Base-by-base conservation (phyloP, 2,329 filamentous ascomycete species). In the Monilinia laxa region DNA sequence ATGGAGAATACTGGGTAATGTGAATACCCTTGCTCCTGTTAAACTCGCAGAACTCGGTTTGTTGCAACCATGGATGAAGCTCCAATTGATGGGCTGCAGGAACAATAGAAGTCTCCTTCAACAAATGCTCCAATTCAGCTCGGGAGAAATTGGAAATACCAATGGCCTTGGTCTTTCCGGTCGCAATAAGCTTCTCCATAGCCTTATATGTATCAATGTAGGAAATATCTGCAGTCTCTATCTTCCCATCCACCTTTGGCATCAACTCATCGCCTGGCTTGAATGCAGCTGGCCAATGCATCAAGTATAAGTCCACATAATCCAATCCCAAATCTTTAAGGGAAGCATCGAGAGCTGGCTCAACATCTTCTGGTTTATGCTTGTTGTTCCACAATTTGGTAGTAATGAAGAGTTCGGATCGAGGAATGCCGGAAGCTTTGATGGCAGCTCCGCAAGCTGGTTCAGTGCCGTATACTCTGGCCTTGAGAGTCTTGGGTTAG, bases 281-380 rank as follows among this genome's bases (percentile, higher is more conserved):
- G 86, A 93, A 88, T 59, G 90, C 87, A 55, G 92, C 81, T 10
- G 91, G 90, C 91, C 91, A 95, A 80, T 96, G 92, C 81, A 96
- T 85, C 47, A 96, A 83, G 76, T 86, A 92, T 67, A 96, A 81
- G 77, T 96, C 92, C 6, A 96, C 84, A 76, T 96, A 94, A 71
- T 92, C 89, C 60, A 95, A 81, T 2, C 90, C 90, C 45, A 96
- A 80, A 69, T 84, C 83, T 79, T 88, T 85, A 76, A 95, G 81
- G 73, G 87, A 90, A 82, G 89, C 87, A 71, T 92, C 86, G 47
- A 95, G 82, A 42, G 84, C 87, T 51, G 69, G 68, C 40, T 75
- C 74, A 2, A 78, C 75, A 73, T 89, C 80, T 78, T 90, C 87
- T 11, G 87, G 87, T 9, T 87, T 83, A 78, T 90, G 88, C 81